phyloP scores from a whole-genome alignment of 1,139 yeast genomes.

The Taphrina pruni region DNA sequence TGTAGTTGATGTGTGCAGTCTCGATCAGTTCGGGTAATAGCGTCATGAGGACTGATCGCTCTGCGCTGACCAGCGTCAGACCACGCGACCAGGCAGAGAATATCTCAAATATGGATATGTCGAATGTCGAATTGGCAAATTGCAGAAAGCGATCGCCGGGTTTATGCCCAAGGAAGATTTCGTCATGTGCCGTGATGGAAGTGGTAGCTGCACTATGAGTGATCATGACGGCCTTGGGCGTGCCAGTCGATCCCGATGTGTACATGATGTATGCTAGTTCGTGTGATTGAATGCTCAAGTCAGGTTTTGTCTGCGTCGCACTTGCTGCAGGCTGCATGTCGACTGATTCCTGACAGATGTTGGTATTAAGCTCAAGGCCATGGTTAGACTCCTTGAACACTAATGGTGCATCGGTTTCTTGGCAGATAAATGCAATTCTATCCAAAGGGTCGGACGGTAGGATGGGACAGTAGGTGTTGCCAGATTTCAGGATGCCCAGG shows the following conservation, averaged over 20 bases:
- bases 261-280: constrained; percentile 46
- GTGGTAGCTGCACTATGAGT: constrained; percentile 45
- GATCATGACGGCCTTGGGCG: constrained; percentile 47
- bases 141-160: constrained; percentile 44
- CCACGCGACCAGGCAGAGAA: constrained; percentile 46
- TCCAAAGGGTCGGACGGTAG: constrained; percentile 43
- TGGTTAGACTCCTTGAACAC: constrained; percentile 2
- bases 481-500: constrained; percentile 46
- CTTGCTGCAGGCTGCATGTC: neutral
- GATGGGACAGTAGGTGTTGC: constrained; percentile 47
- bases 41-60: constrained; percentile 42
- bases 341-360: neutral
- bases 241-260: constrained; percentile 48
- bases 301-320: neutral
- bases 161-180: constrained; percentile 34
- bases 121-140: constrained; percentile 47
- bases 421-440: constrained; percentile 44
- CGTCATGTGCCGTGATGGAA: constrained; percentile 45
- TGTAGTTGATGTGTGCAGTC: constrained; percentile 41
- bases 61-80: constrained; percentile 45
- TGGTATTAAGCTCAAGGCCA: neutral
- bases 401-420: constrained; percentile 44
- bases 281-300: constrained; percentile 2
- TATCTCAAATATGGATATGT: constrained; percentile 46
- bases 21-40: constrained; percentile 44